Evolutionary conservation across 1,139 yeast genomes (phyloP), one percentile per base, ranked within the genome.

Genomic region (Hemisphaericaspora xylofermentans): DNA sequence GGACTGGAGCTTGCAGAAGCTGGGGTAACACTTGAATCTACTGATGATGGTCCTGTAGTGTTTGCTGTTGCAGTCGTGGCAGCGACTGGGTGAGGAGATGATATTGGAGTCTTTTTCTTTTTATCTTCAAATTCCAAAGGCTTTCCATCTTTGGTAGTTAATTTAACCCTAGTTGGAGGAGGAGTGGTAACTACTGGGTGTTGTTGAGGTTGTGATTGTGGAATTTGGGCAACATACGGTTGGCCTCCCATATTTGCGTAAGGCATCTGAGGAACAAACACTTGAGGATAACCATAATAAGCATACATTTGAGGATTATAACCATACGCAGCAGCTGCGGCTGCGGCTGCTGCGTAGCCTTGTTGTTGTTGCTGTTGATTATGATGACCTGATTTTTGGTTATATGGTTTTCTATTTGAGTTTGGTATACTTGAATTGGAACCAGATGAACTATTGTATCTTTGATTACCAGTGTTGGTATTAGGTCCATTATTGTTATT

Each of bases 121-220:
- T 68, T 68, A 38, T 68, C 75, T 42, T 71, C 76, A 48, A 70
- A 68, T 48, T 71, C 74, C 39, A 71, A 65, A 35, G 63, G 71
- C 46, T 65, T 70, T n/a, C 78, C 78, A 38, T 71, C 76, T 51
- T 67, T 71, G 44, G 71, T 74, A 39, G 77, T 70, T 46, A 72
- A 62, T 49, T 63, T 70, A 24, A 71, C 51, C 45, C 53, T 62
- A 35, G 58, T 59, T 25, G 51, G 45, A 18, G 55, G 50, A 8
- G 54, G 52, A 12, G 52, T 50, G 12, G 46, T 38, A 7, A 43
- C 36, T 21, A 24, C n/a, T 24, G 27, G 27, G 42, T 52, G 27
- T 42, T 24, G 27, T 24, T 24, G 27, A 8, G 27, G 46, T 36
- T 46, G 55, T 24, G 47, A 43, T 25, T 44, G 44, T 13, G 43